phyloP scores from a whole-genome alignment of 306 rosid genomes.

The Benincasa hispida region DNA sequence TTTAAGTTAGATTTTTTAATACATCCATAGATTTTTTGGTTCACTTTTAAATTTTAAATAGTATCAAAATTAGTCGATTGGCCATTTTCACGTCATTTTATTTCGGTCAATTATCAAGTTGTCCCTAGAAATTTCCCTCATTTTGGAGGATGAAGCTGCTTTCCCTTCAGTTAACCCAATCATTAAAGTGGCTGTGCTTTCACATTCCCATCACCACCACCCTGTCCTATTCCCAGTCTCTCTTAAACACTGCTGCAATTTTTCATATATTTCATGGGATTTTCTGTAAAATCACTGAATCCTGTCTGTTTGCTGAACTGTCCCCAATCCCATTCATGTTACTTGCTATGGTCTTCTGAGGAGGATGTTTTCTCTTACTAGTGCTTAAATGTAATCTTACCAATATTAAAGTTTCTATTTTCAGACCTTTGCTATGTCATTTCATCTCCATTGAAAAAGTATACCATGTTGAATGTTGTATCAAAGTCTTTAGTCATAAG shows the following conservation, averaged over 20 bases:
- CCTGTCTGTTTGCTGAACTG: not conserved
- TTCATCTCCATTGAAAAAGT: too few relatives aligned
- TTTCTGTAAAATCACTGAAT: not conserved
- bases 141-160: not conserved
- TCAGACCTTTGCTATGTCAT: not conserved
- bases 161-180: constrained; percentile 29
- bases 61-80: too few relatives aligned
- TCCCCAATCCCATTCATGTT: not conserved
- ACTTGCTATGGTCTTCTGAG: not conserved
- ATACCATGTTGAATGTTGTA: too few relatives aligned
- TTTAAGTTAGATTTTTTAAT: too few relatives aligned
- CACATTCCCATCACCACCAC: constrained; percentile 11
- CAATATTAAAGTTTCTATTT: too few relatives aligned
- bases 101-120: too few relatives aligned
- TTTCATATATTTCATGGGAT: not conserved
- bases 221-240: not conserved
- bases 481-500: too few relatives aligned
- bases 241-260: not conserved
- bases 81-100: too few relatives aligned
- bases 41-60: too few relatives aligned
- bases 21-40: too few relatives aligned
- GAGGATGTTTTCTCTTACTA: not conserved
- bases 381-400: not conserved
- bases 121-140: too few relatives aligned
- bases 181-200: constrained; percentile 14